Evolutionary conservation across 2,329 filamentous ascomycete species (phyloP).

Genomic region (Aspergillus cejpii): DNA sequence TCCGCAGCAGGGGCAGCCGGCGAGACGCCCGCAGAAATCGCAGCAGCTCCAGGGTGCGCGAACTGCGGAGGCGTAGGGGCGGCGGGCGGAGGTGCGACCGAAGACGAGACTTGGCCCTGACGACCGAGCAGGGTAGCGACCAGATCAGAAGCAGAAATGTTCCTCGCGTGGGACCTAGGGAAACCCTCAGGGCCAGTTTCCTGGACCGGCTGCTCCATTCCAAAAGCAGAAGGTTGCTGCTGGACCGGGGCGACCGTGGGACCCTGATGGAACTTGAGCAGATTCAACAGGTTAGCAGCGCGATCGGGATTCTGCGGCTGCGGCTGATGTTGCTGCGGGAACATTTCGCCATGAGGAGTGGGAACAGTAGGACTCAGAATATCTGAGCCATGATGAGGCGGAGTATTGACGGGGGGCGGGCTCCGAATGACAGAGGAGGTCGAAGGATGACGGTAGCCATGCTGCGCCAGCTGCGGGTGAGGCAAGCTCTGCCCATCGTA

Average conservation of each 20-base stretch:
- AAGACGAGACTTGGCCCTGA: constrained; percentile 29
- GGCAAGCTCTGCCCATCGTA: constrained; percentile 31
- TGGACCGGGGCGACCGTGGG: constrained; percentile 24
- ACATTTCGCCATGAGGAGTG: constrained; percentile 41
- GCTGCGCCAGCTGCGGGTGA: constrained; percentile 26
- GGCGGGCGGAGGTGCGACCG: constrained; percentile 25
- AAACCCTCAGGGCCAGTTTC: constrained; percentile 20
- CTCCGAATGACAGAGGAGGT: constrained; percentile 55
- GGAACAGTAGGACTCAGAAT: constrained; percentile 52
- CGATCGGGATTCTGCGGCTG: constrained; percentile 41
- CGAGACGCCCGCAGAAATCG: constrained; percentile 13
- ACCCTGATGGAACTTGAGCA: constrained; percentile 58
- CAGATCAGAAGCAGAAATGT: constrained; percentile 52
- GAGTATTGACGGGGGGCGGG: constrained; percentile 48
- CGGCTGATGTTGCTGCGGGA: constrained; percentile 36
- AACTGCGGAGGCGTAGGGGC: constrained; percentile 12
- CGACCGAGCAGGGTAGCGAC: constrained; percentile 51
- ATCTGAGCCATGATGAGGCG: constrained; percentile 52
- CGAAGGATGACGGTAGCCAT: constrained; percentile 49
- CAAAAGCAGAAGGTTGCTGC: constrained; percentile 23
- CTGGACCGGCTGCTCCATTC: constrained; percentile 22
- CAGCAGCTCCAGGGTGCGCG: constrained; percentile 21
- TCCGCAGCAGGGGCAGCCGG: constrained; percentile 43
- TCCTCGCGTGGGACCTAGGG: constrained; percentile 28
- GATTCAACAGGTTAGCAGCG: constrained; percentile 55